These are phyloP conservation scores for Capniomyces stellatus DNA, from an alignment of 371 early-diverging fungal species.

Conservation along the genomic window DNA sequence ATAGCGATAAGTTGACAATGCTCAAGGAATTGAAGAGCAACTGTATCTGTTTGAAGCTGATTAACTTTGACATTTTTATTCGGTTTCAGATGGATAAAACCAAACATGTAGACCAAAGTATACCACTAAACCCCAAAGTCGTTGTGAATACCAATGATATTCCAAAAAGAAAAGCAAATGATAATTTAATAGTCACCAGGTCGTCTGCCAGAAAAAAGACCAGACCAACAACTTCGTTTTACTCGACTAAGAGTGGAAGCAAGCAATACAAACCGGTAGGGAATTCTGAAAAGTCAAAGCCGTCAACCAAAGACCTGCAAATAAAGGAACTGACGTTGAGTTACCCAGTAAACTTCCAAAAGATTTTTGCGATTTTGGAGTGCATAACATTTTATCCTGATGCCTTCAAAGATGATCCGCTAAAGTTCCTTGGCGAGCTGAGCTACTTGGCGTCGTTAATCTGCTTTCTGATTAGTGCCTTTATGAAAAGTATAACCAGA, in stretches of 20 bases:
- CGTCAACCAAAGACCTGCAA: background rate
- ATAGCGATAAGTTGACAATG: background rate
- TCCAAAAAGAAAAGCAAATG: background rate
- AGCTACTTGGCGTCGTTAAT: too few relatives aligned
- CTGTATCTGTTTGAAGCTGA: background rate
- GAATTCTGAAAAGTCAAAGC: background rate
- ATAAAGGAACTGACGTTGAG: background rate
- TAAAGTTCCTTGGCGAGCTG: too few relatives aligned
- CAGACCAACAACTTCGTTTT: background rate
- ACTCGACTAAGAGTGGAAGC: too few relatives aligned
- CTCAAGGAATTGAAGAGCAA: background rate
- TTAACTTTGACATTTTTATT: background rate
- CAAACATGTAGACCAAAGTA: too few relatives aligned
- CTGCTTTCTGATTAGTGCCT: too few relatives aligned
- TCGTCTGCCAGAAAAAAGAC: background rate
- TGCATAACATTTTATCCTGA: too few relatives aligned
- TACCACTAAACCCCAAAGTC: background rate
- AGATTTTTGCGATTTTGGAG: constrained; percentile 21
- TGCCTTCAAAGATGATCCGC: too few relatives aligned
- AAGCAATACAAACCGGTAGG: background rate
- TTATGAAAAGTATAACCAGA: too few relatives aligned
- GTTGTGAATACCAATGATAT: background rate
- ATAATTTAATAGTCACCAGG: too few relatives aligned
- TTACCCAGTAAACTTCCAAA: background rate
- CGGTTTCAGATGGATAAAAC: background rate